phyloP scores from a whole-genome alignment of 2,329 filamentous ascomycete species.

The Knufia petricola region DNA sequence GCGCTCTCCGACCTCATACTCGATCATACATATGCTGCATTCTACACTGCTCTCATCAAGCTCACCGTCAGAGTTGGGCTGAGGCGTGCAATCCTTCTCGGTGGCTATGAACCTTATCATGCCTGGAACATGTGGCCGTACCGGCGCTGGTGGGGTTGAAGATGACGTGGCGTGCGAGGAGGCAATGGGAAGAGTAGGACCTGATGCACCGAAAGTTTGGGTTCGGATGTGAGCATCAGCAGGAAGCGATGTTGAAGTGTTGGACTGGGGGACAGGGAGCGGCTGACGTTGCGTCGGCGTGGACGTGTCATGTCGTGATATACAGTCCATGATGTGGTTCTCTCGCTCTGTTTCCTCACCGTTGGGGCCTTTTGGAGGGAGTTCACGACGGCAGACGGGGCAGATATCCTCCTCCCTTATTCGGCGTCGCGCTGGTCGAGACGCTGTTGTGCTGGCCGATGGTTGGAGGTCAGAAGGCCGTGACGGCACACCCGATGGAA shows the following conservation, averaged over 20 bases:
- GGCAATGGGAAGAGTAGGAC: slow-evolving; percentile 13
- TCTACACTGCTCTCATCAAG: slow-evolving; percentile 35
- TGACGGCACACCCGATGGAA: slow-evolving; percentile 6
- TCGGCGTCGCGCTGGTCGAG: slow-evolving; percentile 13
- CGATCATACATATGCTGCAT: slow-evolving; percentile 56
- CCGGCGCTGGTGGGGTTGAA: slow-evolving; percentile 9
- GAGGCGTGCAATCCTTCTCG: slow-evolving; percentile 50
- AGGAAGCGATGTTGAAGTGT: slow-evolving; percentile 10
- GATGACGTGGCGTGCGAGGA: slow-evolving; percentile 9
- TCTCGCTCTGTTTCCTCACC: slow-evolving; percentile 35
- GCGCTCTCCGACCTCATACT: slow-evolving; percentile 51
- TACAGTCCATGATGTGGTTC: slow-evolving; percentile 37
- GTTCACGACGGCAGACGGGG: slow-evolving; percentile 34
- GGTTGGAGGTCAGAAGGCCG: background rate
- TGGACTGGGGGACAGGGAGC: slow-evolving; percentile 9
- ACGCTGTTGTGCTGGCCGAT: background rate
- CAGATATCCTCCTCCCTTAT: slow-evolving; percentile 37
- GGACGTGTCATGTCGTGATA: slow-evolving; percentile 24
- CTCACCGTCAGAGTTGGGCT: slow-evolving; percentile 39
- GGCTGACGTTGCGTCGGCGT: slow-evolving; percentile 11
- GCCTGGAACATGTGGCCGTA: slow-evolving; percentile 24
- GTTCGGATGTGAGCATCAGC: background rate
- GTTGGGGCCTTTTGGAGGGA: slow-evolving; percentile 31
- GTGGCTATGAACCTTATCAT: slow-evolving; percentile 46
- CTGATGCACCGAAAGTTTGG: slow-evolving; percentile 11